phyloP scores from a whole-genome alignment of 2,329 filamentous ascomycete genomes.

The Exophiala calicioides region DNA sequence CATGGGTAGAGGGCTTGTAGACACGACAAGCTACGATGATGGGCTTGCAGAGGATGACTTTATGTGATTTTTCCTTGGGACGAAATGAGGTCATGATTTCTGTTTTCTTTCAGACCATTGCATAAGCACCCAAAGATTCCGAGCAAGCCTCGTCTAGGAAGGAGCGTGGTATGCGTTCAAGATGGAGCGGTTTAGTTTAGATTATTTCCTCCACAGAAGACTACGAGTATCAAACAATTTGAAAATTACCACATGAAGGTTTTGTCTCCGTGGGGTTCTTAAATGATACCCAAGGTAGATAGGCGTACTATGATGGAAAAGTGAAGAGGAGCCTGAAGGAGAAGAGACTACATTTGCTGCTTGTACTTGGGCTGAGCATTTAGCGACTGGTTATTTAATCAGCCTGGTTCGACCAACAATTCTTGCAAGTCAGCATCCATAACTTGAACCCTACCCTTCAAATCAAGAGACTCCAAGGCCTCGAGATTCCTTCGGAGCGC shows the following conservation, averaged over 20 bases:
- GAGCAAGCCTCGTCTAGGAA: conserved; percentile 6
- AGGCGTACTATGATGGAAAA: conserved; percentile 3
- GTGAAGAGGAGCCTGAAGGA: conserved; percentile 2
- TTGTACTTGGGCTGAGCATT: too few species aligned
- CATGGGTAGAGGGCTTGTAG: conserved; percentile 58
- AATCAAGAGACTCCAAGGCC: too few species aligned
- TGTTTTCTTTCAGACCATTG: conserved; percentile 16
- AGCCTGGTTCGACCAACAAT: too few species aligned
- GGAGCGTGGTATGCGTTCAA: conserved; percentile 3
- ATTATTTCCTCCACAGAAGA: neutral
- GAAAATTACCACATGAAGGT: too few species aligned
- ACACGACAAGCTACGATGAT: conserved; percentile 78
- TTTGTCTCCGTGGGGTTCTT: too few species aligned
- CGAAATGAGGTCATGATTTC: neutral
- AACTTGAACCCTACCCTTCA: too few species aligned
- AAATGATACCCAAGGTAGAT: too few species aligned
- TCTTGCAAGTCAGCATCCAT: too few species aligned
- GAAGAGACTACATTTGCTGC: neutral
- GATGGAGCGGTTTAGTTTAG: conserved; percentile 4
- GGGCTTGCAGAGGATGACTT: conserved; percentile 67
- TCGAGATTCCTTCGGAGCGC: too few species aligned
- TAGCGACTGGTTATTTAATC: too few species aligned
- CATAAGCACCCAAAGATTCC: conserved; percentile 5
- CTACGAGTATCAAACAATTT: too few species aligned
- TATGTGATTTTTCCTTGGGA: conserved; percentile 40